Evolutionary conservation across 805 yeast genomes (phyloP), one percentile per base, ranked within the genome.

Genomic region (Hyphopichia homilentoma): DNA sequence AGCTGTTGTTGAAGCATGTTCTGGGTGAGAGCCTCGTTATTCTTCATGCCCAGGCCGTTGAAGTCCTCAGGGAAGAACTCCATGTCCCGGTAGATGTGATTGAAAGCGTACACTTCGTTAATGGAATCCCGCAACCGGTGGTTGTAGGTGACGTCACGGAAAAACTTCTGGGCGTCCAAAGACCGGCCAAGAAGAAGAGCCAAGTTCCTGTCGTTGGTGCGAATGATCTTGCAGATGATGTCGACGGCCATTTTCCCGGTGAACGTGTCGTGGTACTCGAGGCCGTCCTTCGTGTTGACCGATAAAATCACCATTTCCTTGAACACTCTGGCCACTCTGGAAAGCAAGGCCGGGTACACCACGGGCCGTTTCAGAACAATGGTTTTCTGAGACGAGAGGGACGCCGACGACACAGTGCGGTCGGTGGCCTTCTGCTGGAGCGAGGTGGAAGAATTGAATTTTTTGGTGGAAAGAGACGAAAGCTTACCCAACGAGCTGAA

Each of bases 171-270:
- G 1, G 96, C 95, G 60, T 93, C 97, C 34, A 93, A 65, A 0
- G 97, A 81, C 42, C 98, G 71, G 18, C 97, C 98, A 30, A 93
- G 62, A 21, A 93, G 64, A 29, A 93, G 63, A 0, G 97, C 97
- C 47, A 93, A 62, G 46, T 88, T 89, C 38, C 98, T 70, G 56
- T 93, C 98, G 6, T 87, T 83, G 1, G 96, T 90, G 44, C 94
- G 70, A 31, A 90, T 81, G 33, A 93, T 84, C 35, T 81, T 70
- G 36, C 95, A 81, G 38, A 93, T 79, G n/a, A 81, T 74, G 55
- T 88, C 96, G 19, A 93, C 95, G 1, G 97, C 96, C 58, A 86
- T 93, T 15, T 85, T 70, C 21, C 98, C 98, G 0, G 96, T 83
- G 51, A 93, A 93, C 0, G 97, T 81, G 52, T 89, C 94, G 52